Evolutionary conservation across 2,329 filamentous ascomycete species (phyloP), one percentile per base, ranked within the genome.

Genomic region (Penicillium corylophilum): DNA sequence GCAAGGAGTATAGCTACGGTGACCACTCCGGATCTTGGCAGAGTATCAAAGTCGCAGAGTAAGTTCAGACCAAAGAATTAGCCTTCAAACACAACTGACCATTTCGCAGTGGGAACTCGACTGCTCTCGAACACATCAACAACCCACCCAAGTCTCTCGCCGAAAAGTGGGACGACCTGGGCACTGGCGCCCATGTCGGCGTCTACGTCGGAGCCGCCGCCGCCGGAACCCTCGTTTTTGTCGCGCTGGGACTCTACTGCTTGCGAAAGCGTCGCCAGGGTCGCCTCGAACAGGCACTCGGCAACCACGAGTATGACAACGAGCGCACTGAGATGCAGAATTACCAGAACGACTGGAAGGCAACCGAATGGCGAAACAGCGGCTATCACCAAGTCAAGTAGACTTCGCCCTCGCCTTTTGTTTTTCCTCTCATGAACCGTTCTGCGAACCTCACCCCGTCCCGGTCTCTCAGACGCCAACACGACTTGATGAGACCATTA

Each of bases 1-100:
- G 75, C 48, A 85, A 84, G 65, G 82, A 85, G 66, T 92, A 91
- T 66, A 69, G 78, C 22, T 91, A 84, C 59, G 79, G 77, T 5
- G 86, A 89, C 63, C 70, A 74, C 26, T 75, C 79, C 0, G 88
- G 88, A 46, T 74, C 71, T 39, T 89, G 79, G 77, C 60, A 87
- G 64, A 88, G 84, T 71, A 88, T 89, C 67, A 77, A 86, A 44
- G 61, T 82, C 82, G 64, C 62, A 20, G 28, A 56, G 70, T 74
- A 66, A 63, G 72, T 65, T n/a, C 35, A 13, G 18, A n/a, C 8
- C 2, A n/a, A 8, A 13, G 5, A 5, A n/a, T 28, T 28, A 7
- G 3, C 4, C 12, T 18, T 15, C 6, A 15, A 28, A 18, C 15
- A 18, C 23, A 41, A 47, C 49, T 61, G 41, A 64, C 44, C 16